Evolutionary conservation across 2,329 filamentous ascomycete species (phyloP).

Genomic region (Aureobasidium uvarum): DNA sequence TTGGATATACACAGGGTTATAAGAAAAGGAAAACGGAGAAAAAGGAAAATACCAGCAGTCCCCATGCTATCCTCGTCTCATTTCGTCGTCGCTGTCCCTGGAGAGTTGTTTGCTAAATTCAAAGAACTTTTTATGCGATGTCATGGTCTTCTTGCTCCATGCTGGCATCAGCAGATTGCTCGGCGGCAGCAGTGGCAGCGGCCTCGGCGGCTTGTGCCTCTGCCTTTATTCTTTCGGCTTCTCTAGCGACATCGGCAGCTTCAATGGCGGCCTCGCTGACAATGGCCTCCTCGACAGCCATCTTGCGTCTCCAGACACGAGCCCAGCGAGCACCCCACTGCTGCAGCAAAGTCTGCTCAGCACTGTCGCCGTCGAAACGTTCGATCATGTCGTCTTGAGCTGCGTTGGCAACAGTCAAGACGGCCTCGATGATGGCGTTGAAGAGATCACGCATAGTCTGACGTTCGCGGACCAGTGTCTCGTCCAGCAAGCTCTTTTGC

Average conservation of each 20-base stretch:
- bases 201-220: conserved; percentile 8
- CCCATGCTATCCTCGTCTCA: not conserved
- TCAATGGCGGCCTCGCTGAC: conserved; percentile 56
- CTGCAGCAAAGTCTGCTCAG: conserved; percentile 64
- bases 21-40: not conserved
- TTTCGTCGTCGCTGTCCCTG: not conserved
- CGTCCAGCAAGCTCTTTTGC: conserved; percentile 60
- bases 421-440: conserved; percentile 72
- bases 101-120: not conserved
- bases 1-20: conserved; percentile 7
- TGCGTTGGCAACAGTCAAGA: conserved; percentile 69
- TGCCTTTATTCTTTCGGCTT: conserved; percentile 18
- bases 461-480: conserved; percentile 67
- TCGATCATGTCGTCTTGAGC: conserved; percentile 75
- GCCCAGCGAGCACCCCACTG: conserved; percentile 86
- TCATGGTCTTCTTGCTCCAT: conserved; percentile 21
- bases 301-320: conserved; percentile 76
- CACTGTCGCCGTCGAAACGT: conserved; percentile 57
- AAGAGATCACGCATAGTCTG: conserved; percentile 77
- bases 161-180: not conserved
- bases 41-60: not conserved
- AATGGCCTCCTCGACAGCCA: conserved; percentile 78
- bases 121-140: conserved; percentile 8
- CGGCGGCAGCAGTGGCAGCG: conserved; percentile 1
- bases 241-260: conserved; percentile 40